These are phyloP conservation scores for Saraca asoca DNA, from an alignment of 331 rosid genomes.

Conservation along the genomic window DNA sequence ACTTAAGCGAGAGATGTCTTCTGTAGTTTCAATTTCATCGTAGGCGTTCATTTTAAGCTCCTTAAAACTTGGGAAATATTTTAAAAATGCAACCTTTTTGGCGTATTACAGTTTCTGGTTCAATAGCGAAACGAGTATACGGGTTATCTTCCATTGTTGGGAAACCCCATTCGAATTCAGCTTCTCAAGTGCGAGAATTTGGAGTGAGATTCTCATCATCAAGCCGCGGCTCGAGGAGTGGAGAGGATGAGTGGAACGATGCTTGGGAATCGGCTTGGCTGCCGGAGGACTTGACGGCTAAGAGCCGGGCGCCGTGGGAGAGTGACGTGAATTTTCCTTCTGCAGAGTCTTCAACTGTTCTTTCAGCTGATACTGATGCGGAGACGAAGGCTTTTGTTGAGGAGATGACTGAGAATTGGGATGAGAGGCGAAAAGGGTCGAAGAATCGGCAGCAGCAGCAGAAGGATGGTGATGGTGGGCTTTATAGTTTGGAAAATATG, in stretches of 20 bases:
- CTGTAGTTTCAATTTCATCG: neutral
- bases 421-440: slow-evolving; percentile 61
- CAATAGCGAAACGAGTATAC: slow-evolving; percentile 24
- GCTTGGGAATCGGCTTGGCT: slow-evolving; percentile 98
- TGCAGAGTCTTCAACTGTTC: slow-evolving; percentile 39
- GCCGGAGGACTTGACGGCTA: slow-evolving; percentile 73
- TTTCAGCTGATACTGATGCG: slow-evolving; percentile 50
- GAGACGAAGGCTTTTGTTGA: slow-evolving; percentile 87
- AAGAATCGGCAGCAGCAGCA: slow-evolving; percentile 40
- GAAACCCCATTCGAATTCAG: slow-evolving; percentile 18
- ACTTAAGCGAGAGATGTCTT: too few relatives aligned
- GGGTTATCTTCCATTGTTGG: slow-evolving; percentile 13
- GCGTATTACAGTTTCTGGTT: slow-evolving; percentile 32
- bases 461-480: slow-evolving; percentile 44
- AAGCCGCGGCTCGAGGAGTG: slow-evolving; percentile 40
- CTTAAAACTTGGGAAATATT: neutral
- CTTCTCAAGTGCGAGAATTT: slow-evolving; percentile 23
- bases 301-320: slow-evolving; percentile 83
- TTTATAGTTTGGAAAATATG: slow-evolving; percentile 71
- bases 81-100: slow-evolving; percentile 48
- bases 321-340: slow-evolving; percentile 65
- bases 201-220: slow-evolving; percentile 32
- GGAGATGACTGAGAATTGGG: slow-evolving; percentile 92
- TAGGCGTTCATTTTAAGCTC: neutral
- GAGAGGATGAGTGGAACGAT: slow-evolving; percentile 85